Base-by-base conservation (phyloP, 176 grass and related monocot genomes). In the Tillandsia leiboldiana region DNA sequence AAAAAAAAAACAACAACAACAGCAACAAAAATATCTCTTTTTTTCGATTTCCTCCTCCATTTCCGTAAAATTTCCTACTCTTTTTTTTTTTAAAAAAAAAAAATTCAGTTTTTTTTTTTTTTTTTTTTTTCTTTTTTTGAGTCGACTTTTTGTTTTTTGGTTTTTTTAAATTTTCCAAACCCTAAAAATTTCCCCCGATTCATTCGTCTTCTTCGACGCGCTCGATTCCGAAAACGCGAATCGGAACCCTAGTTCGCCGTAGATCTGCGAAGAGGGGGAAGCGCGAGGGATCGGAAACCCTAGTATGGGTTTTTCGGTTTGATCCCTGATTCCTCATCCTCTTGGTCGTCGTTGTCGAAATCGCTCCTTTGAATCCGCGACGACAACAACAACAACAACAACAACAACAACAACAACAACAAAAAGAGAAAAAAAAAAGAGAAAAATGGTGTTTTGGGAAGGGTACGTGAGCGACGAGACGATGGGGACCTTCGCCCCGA, bases 401-500 rank as follows among this genome's bases (percentile, higher is more conserved):
- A 24, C 23, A 24, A 0, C 23, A 0, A 24, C 23, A 24, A 24
- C 24, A 24, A 24, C 24, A 24, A 24, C 24, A 24, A 24, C 27
- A 11, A 17, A 61, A 63, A 27, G 22, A 51, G 67, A 23, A 13
- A 51, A 11, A 13, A 24, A 24, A 61, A 18, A 1, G 54, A 58
- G 1, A 58, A 29, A 42, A 64, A 94, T 95, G 90, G 90, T 90
- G 68, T 85, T 85, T 8, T 95, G 90, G 90, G 90, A 90, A 70
- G 90, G 90, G 24, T 87, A 87, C 64, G 3, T 77, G 58, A 95
- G 81, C 83, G 90, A 95, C 79, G 90, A 95, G 84, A 75, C 83
- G 13, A 90, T 95, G 90, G 90, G 90, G 51, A 90, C 90, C 29
- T 87, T 95, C 70, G 90, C 86, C 51, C 90, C 90, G 61, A 95